Evolutionary conservation across 148 eudicot species (phyloP).

Genomic region (Salicornia ramosissima): DNA sequence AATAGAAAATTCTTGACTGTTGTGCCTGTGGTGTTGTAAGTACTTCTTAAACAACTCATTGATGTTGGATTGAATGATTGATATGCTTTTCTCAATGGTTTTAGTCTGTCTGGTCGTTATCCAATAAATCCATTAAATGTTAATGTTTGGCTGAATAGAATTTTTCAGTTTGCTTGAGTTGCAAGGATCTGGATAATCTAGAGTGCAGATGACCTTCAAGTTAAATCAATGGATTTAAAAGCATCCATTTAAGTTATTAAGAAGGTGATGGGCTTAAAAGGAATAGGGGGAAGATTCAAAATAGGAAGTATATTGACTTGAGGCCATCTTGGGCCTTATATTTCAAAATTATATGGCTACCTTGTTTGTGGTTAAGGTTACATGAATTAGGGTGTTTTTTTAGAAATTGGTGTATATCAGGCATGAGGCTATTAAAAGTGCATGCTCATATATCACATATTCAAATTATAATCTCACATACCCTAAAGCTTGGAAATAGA

Average conservation of each 20-base stretch:
- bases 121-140: neutral
- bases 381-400: too few species aligned
- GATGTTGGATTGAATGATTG: neutral
- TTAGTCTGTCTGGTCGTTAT: too few species aligned
- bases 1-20: conserved; percentile 85
- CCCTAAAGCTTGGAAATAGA: too few species aligned
- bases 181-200: neutral
- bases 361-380: too few species aligned
- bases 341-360: too few species aligned
- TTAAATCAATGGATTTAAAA: neutral
- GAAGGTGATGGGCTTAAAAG: neutral
- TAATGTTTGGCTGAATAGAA: neutral
- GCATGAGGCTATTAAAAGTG: too few species aligned
- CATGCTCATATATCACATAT: too few species aligned
- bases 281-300: neutral
- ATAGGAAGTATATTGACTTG: too few species aligned
- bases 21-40: conserved; percentile 94
- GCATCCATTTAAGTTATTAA: neutral
- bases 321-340: too few species aligned
- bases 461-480: too few species aligned
- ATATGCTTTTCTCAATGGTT: too few species aligned
- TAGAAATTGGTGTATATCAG: too few species aligned
- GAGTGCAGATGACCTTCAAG: neutral
- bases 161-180: neutral
- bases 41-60: conserved; percentile 12